Conservation (phyloP, 1,284 basidiomycete species). For the Hortiboletus rubellus region DNA sequence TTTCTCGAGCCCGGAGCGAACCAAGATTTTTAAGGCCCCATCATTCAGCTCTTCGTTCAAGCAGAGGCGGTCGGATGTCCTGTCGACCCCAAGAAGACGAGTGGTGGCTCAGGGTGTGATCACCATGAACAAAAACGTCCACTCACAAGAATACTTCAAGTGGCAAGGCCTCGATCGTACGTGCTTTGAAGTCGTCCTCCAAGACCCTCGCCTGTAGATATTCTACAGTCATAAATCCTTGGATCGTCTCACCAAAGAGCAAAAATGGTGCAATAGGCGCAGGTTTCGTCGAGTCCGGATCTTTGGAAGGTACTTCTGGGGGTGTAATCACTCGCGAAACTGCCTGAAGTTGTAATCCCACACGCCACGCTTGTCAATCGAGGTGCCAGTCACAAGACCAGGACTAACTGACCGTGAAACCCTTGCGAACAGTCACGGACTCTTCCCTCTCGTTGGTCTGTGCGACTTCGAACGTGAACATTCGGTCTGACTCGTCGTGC, state of each 20-base stretch:
- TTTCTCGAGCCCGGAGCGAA: conserved; percentile 32
- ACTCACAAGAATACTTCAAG: conserved; percentile 24
- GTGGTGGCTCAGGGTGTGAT: no score
- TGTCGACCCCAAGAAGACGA: not conserved
- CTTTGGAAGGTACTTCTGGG: conserved; percentile 6
- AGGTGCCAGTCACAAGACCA: not conserved
- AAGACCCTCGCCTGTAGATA: conserved; percentile 18
- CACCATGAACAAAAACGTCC: not conserved
- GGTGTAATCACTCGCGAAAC: conserved; percentile 14
- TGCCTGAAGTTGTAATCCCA: conserved; percentile 9
- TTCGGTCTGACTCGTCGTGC: conserved; percentile 44
- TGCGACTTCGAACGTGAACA: conserved; percentile 56
- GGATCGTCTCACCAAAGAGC: conserved; percentile 37
- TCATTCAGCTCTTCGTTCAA: conserved; percentile 32
- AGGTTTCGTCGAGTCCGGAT: conserved; percentile 14
- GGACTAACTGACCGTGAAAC: conserved; percentile 40
- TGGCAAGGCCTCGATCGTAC: conserved; percentile 2
- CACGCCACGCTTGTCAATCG: not conserved
- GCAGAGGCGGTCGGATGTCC: conserved; percentile 26
- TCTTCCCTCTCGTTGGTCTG: conserved; percentile 62
- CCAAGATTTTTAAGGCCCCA: conserved; percentile 31
- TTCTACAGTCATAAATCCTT: conserved; percentile 37
- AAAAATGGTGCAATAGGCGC: conserved; percentile 25
- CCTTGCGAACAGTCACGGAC: conserved; percentile 41
- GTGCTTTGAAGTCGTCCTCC: not conserved